These are phyloP conservation scores for Candida sithepensis DNA, from an alignment of 805 yeast species.

Conservation along the genomic window DNA sequence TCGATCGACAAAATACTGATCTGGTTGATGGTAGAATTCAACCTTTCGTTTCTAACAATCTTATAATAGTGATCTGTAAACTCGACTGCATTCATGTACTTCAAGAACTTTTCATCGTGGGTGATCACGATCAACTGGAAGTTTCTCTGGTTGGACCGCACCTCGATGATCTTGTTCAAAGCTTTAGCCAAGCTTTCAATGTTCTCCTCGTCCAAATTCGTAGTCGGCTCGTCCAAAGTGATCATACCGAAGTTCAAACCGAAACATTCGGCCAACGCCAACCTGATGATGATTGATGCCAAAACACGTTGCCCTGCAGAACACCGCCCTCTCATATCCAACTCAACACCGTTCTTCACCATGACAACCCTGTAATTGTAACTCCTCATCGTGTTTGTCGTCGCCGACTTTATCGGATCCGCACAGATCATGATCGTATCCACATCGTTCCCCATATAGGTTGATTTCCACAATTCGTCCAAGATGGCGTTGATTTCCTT, in stretches of 20 bases:
- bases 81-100: constrained; percentile 77
- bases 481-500: constrained; percentile 82
- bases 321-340: constrained; percentile 98
- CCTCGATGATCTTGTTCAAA: constrained; percentile 66
- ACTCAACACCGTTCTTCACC: constrained; percentile 86
- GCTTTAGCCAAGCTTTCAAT: constrained; percentile 84
- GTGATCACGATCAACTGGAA: constrained; percentile 95
- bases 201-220: constrained; percentile 87
- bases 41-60: constrained; percentile 75
- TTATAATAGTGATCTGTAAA: constrained; percentile 86
- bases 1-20: constrained; percentile 26
- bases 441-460: constrained; percentile 93
- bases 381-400: constrained; percentile 45
- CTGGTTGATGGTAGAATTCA: constrained; percentile 64
- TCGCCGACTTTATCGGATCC: constrained; percentile 48
- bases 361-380: constrained; percentile 93
- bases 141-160: constrained; percentile 74
- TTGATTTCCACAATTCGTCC: constrained; percentile 89
- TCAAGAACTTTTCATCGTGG: constrained; percentile 89
- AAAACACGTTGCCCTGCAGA: constrained; percentile 97
- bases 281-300: constrained; percentile 85
- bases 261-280: constrained; percentile 93
- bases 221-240: constrained; percentile 97
- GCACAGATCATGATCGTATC: constrained; percentile 85
- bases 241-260: constrained; percentile 94